Base-by-base conservation (phyloP, 2,329 filamentous ascomycete genomes). In the Epichloe amarillans region DNA sequence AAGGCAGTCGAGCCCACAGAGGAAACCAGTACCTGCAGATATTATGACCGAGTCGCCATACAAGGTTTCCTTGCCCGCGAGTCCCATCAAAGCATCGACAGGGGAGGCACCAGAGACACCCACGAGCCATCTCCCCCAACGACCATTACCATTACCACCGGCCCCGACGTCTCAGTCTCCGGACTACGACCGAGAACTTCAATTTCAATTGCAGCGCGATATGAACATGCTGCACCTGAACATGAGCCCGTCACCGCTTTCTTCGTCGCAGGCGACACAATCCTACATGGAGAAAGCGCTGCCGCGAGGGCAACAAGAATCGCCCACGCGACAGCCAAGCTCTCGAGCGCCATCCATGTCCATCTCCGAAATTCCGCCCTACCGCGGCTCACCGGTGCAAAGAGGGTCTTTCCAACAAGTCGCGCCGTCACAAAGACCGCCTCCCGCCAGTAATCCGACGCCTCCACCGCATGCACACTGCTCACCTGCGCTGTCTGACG, bases 161-260 rank as follows among this genome's bases (percentile, higher is more conserved):
- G 61, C 69, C 8, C 70, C 73, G 5, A 62, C 69, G 3, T 66
- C 70, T 17, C 72, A 74, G 49, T 79, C 79, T 4, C 71, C 74
- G 8, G 80, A 82, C 52, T 82, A 82, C 56, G 80, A 84, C 57
- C 70, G 72, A 44, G 73, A 76, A 41, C 62, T 83, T 41, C 80
- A 82, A 53, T 75, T 79, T 39, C 79, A 84, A 61, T 64, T 85
- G n/a, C 78, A 79, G 56, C 74, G 74, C 52, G 81, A 84, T 54
- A 77, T 84, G 69, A 71, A 71, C 33, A 71, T 72, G 56, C 66
- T 84, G 56, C 79, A 75, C 50, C 64, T 84, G 43, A 60, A 61
- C 41, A 49, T 51, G 42, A 50, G 19, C 46, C 51, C 48, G 23
- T 42, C 50, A 5, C 42, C 40, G 40, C 49, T n/a, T 41, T 43